Base-by-base conservation (phyloP, 2,329 filamentous ascomycete species). In the Talaromyces albobiverticillius region DNA sequence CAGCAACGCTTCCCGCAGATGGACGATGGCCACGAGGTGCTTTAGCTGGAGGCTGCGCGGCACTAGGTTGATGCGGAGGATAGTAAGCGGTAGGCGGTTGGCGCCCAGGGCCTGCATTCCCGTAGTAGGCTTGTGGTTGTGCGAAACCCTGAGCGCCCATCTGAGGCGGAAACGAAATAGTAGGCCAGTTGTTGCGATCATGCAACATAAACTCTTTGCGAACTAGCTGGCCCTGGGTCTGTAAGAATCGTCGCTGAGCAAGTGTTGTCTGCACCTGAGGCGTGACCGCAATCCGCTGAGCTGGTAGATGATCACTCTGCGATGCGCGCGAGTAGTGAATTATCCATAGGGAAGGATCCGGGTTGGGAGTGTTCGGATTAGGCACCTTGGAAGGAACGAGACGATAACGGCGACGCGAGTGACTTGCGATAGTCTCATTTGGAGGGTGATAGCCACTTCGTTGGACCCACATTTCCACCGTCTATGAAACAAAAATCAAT, bases 201-300 rank as follows among this genome's bases (percentile, higher is more conserved):
- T 89, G 85, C 18, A 97, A 80, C 86, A 96, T 95, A 67, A 97
- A 97, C 64, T 96, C 91, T 67, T 96, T 95, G 62, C 90, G 87
- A 54, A 87, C 82, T 42, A 96, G 85, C 63, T 92, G 88, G 6
- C 91, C 93, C 60, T 89, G 88, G 52, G 81, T 72, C 88, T 85
- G 73, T 78, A 89, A 71, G 63, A 79, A 80, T 47, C 75, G 73
- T n/a, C 84, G 79, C 62, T 78, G 72, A 18, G 66, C 66, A 45
- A 79, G 65, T 50, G 70, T 69, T 31, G 62, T 67, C 52, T 77
- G 72, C 4, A 74, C 65, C 36, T 70, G 71, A 4, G 71, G 73
- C 22, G 68, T 62, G n/a, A 74, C 61, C 18, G 66, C 70, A 77
- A 88, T 70, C 73, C 79, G 64, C 36, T 81, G 81, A 18, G 84